Evolutionary conservation across 2,329 filamentous ascomycete species (phyloP).

Genomic region (Remersonia thermophila): DNA sequence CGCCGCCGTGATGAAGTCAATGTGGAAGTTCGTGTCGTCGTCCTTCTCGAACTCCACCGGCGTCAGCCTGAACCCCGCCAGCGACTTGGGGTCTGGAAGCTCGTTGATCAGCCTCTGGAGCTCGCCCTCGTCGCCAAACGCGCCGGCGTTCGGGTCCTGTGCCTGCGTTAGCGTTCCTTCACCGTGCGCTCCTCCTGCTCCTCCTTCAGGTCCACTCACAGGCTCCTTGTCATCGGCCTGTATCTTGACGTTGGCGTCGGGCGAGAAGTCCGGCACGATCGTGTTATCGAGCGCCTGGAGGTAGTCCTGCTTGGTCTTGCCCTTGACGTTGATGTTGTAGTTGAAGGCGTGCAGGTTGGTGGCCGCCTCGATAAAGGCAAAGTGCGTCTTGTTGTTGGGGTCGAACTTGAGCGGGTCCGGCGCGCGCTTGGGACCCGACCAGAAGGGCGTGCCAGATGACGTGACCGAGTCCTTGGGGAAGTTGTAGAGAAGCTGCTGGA

Average conservation of each 20-base stretch:
- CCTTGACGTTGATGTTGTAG: conserved; percentile 86
- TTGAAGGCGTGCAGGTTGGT: conserved; percentile 96
- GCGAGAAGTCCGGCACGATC: conserved; percentile 90
- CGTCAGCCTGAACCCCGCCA: conserved; percentile 78
- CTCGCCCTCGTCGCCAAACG: conserved; percentile 63
- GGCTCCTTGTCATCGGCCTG: conserved; percentile 92
- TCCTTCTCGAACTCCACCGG: conserved; percentile 97
- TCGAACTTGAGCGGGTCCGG: conserved; percentile 88
- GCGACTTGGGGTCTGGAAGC: conserved; percentile 64
- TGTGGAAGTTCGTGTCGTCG: conserved; percentile 94
- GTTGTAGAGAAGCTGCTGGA: conserved; percentile 89
- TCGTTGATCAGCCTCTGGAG: conserved; percentile 58
- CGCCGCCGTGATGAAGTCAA: conserved; percentile 95
- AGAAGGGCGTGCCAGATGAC: conserved; percentile 82
- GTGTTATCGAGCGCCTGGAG: conserved; percentile 74
- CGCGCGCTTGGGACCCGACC: conserved; percentile 96
- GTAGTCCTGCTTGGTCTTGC: conserved; percentile 58
- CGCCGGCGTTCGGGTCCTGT: conserved; percentile 66
- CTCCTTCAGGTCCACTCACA: conserved; percentile 30
- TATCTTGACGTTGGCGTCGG: conserved; percentile 85
- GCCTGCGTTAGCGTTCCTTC: conserved; percentile 14
- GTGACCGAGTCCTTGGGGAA: conserved; percentile 92
- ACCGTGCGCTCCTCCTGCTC: no score
- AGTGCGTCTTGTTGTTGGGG: conserved; percentile 69
- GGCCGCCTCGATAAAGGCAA: conserved; percentile 74